Conservation (phyloP, 495 filamentous ascomycete genomes). For the Apodospora peruviana region DNA sequence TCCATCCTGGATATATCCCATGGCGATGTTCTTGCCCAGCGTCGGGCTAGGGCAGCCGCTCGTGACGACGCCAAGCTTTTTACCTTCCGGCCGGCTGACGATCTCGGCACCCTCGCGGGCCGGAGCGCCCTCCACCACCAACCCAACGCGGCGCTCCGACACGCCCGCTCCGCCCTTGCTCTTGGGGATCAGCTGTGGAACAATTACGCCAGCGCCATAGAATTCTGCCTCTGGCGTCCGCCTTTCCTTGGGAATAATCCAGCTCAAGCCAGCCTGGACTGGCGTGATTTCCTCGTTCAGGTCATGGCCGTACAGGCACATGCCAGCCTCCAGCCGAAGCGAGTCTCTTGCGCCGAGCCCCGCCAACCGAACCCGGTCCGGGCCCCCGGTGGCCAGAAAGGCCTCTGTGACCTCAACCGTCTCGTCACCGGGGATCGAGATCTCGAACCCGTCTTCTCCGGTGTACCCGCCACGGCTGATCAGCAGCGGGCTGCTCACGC, state of each 20-base stretch:
- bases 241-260: slow-evolving; percentile 77
- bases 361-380: slow-evolving; percentile 65
- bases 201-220: slow-evolving; percentile 69
- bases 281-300: slow-evolving; percentile 85
- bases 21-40: slow-evolving; percentile 83
- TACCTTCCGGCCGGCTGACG: slow-evolving; percentile 46
- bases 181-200: slow-evolving; percentile 63
- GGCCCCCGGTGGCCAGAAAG: slow-evolving; percentile 56
- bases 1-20: slow-evolving; percentile 86
- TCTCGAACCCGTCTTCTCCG: slow-evolving; percentile 97
- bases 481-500: slow-evolving; percentile 52
- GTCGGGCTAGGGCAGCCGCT: slow-evolving; percentile 86
- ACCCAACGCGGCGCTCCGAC: slow-evolving; percentile 66
- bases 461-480: slow-evolving; percentile 91
- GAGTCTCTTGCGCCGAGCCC: slow-evolving; percentile 89
- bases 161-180: slow-evolving; percentile 63
- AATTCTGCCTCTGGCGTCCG: slow-evolving; percentile 57
- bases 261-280: slow-evolving; percentile 73
- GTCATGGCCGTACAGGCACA: slow-evolving; percentile 99
- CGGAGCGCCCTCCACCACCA: slow-evolving; percentile 80
- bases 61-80: slow-evolving; percentile 62
- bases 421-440: slow-evolving; percentile 65
- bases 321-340: slow-evolving; percentile 88
- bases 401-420: slow-evolving; percentile 51
- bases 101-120: slow-evolving; percentile 87